Base-by-base conservation (phyloP, 164 flowering plant genomes). In the Euptelea pleiosperma region DNA sequence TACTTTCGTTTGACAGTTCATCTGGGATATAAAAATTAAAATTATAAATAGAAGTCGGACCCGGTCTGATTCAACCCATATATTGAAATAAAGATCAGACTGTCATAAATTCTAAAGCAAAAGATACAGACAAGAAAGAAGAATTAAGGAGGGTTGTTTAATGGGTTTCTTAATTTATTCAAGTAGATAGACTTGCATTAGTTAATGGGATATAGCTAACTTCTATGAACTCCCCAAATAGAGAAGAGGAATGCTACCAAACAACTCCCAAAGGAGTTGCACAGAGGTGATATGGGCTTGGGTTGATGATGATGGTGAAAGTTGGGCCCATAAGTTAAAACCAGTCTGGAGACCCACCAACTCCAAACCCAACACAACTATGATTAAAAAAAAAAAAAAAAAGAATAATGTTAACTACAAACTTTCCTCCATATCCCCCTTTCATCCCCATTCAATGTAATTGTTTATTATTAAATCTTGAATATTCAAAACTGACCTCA, bases 1-100 rank as follows among this genome's bases (percentile, higher is more conserved):
- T 68, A 18, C 43, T 57, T 56, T 11, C 24, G 24, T 42, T 48
- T 69, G 77, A 44, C 79, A 77, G 79, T 70, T 77, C 77, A 77
- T 61, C 65, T 48, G 47, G 54, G 64, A 53, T 55, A 45, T 52
- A 42, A 33, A 63, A 57, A 57, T n/a, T 15, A 35, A 30, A 30
- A 34, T 0, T 35, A 15, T 33, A 64, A 52, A 36, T 19, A 66
- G 45, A 33, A 54, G 54, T 49, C 50, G 60, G 71, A 66, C 41
- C 26, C 48, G 54, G 65, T 58, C 68, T 61, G 40, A 33, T 0
- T 46, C 6, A 25, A 39, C 36, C 48, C 46, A 28, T 4, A 48
- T 12, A 48, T n/a, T 9, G 6, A n/a, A 48, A 48, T 10, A 14
- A 21, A 21, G 3, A 46, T 11, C 6, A 43, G 2, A 16, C 10